Percentiles rank a stretch among this genome's conserved stretches.
Evolutionary conservation across 106 monocot genomes (phyloP).

Genomic region (Acorus gramineus): DNA sequence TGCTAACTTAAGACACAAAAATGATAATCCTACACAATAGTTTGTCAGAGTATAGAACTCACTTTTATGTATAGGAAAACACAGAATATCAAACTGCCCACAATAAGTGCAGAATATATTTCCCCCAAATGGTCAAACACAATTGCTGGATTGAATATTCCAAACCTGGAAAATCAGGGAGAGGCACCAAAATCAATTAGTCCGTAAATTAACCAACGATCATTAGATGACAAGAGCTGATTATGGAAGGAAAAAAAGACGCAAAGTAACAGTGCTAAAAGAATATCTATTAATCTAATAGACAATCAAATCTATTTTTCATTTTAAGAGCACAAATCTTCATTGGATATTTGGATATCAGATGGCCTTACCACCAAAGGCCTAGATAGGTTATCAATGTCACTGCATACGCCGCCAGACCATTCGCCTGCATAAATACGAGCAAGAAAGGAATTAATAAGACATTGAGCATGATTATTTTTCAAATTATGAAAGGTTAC

Average conservation of each 20-base stretch:
- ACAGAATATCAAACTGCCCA: slow-evolving; percentile 89
- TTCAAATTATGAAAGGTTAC: too few species aligned
- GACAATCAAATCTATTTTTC: not conserved
- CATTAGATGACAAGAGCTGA: too few species aligned
- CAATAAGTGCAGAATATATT: slow-evolving; percentile 75
- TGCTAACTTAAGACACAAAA: too few species aligned
- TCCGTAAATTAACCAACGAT: too few species aligned
- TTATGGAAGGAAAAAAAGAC: too few species aligned
- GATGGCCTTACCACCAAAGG: slow-evolving; percentile 72
- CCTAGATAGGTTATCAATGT: slow-evolving; percentile 73
- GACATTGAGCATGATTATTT: too few species aligned
- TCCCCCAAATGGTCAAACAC: slow-evolving; percentile 96
- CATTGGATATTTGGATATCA: not conserved
- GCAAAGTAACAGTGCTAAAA: too few species aligned
- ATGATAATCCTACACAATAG: not conserved
- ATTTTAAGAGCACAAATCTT: not conserved
- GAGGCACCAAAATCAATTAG: not conserved
- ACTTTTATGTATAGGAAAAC: slow-evolving; percentile 85
- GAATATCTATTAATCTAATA: too few species aligned
- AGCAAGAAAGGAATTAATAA: not conserved
- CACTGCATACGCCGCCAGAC: slow-evolving; percentile 85
- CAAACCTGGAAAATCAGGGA: slow-evolving; percentile 41
- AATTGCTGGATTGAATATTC: slow-evolving; percentile 72
- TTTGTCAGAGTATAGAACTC: slow-evolving; percentile 1
- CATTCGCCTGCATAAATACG: slow-evolving; percentile 75